Base-by-base conservation (phyloP, 306 rosid species). In the Trifolium pratense region DNA sequence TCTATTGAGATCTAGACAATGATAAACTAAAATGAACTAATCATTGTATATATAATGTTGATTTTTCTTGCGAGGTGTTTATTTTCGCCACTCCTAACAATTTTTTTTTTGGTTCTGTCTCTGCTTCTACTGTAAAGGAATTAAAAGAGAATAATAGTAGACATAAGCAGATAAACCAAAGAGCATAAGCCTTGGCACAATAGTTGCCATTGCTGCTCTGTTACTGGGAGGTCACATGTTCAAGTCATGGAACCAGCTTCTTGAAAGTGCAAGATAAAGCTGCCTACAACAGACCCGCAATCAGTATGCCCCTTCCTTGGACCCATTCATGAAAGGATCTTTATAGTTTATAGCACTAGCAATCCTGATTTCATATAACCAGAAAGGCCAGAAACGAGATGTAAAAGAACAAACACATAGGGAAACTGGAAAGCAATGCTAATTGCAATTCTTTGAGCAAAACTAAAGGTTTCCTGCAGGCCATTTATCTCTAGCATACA, bases 361-460 rank as follows among this genome's bases (percentile, higher is more conserved):
- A n/a, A 61, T 9, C 65, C 11, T 29, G 37, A 6, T 59, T 29
- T 7, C 9, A 60, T 32, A 32, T 60, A 34, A 31, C 66, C 21
- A 60, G 43, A 61, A 32, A 36, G n/a, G 10, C 68, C 46, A 62
- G 48, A 36, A 62, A 66, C 7, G 17, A 18, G 48, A 25, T 18
- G 51, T 9, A 43, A 43, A 40, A 49, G 21, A 32, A 64, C 13
- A 52, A 40, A 75, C 5, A 18, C 29, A 43, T 5, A 31, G 53
- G 16, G 32, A 55, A 18, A 8, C 12, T 10, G 79, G 29, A 68
- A 73, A 49, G 37, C 31, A 67, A 31, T 49, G 39, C 71, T 57
- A 71, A 40, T 73, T 12, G 57, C 70, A 66, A 66, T 56, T 64
- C 74, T 42, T 40, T 42, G 66, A 64, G 62, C 72, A 70, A 63